Conservation (phyloP, 768 basidiomycete species). For the Suillus subaureus region DNA sequence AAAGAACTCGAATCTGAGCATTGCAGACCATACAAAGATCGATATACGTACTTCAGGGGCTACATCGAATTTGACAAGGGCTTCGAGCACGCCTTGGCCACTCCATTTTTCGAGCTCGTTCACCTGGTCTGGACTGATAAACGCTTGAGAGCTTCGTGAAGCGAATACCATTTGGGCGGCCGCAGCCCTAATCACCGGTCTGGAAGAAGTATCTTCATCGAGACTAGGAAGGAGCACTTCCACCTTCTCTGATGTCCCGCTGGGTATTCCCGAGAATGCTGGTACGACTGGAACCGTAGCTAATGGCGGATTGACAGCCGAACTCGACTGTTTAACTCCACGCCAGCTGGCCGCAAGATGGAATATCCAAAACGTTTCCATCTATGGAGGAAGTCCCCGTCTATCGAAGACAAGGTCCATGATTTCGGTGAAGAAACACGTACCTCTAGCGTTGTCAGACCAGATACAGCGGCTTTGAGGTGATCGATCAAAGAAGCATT, state of each 20-base stretch:
- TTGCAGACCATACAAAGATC: slow-evolving; percentile 14
- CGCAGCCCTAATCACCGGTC: slow-evolving; percentile 64
- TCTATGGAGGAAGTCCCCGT: slow-evolving; percentile 44
- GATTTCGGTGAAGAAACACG: slow-evolving; percentile 6
- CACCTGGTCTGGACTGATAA: slow-evolving; percentile 74
- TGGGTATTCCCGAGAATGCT: slow-evolving; percentile 23
- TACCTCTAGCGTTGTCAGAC: slow-evolving; percentile 74
- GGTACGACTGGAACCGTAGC: slow-evolving; percentile 47
- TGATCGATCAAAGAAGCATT: slow-evolving; percentile 65
- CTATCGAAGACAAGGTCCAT: slow-evolving; percentile 3
- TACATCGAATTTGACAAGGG: slow-evolving; percentile 51
- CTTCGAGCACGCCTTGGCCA: slow-evolving; percentile 59
- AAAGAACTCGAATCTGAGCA: slow-evolving; percentile 16
- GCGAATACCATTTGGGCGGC: slow-evolving; percentile 84
- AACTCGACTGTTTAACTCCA: slow-evolving; percentile 29
- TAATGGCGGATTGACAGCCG: slow-evolving; percentile 41
- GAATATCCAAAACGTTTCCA: slow-evolving; percentile 84
- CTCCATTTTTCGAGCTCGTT: slow-evolving; percentile 62
- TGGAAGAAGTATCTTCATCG: slow-evolving; percentile 10
- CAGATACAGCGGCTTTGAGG: slow-evolving; percentile 49
- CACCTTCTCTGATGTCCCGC: slow-evolving; percentile 10
- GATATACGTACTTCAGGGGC: slow-evolving; percentile 46
- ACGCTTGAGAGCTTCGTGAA: slow-evolving; percentile 67
- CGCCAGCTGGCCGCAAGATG: slow-evolving; percentile 78
- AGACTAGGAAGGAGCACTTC: slow-evolving; percentile 4